Evolutionary conservation across 495 filamentous ascomycete genomes (phyloP), one percentile per base, ranked within the genome.

Genomic region (Cryomyces minteri): DNA sequence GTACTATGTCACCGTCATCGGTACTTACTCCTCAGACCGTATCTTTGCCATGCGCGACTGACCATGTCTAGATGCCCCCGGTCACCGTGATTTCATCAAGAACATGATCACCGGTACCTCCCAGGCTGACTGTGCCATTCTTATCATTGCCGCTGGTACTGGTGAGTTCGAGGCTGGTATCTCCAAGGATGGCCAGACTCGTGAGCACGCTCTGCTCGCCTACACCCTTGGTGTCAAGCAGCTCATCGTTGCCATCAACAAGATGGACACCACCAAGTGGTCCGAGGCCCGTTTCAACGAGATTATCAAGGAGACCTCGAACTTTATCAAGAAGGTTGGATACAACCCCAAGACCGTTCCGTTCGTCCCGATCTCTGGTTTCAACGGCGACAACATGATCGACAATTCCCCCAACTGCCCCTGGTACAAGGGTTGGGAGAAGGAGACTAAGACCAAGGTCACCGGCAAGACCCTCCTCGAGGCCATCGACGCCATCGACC

Each of bases 141-240:
- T 98, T 77, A 96, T 98, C 74, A 98, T 98, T 72, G 90, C 88
- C 59, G 87, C 90, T 61, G 90, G 90, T 72, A 94, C 88, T 83
- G 90, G 90, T 94, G 90, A 98, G 76, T 98, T 98, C 78, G 90
- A 98, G 80, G 90, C 90, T 81, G 90, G 90, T 96, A 98, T 98
- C 82, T 98, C 90, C 79, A 98, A 98, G 84, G 90, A 98, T 84
- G 90, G 90, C 71, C 90, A 98, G 82, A 98, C 90, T 59, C 90
- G 90, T 82, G 90, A 98, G 83, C 90, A 98, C 82, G 90, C 90
- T 74, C 80, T 98, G 64, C 88, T 98, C 66, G 90, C 90, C 67
- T 98, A 92, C 82, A 98, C 90, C 69, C 84, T 98, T 48, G 90
- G 90, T 85, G 90, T 98, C 62, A 87, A 80, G 78, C 90, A 98